A percentile compares a stretch with the other conserved stretches of the same genome.
These are phyloP conservation scores for Catunica adiposa DNA, from an alignment of 2,329 filamentous ascomycete species.

Conservation along the genomic window DNA sequence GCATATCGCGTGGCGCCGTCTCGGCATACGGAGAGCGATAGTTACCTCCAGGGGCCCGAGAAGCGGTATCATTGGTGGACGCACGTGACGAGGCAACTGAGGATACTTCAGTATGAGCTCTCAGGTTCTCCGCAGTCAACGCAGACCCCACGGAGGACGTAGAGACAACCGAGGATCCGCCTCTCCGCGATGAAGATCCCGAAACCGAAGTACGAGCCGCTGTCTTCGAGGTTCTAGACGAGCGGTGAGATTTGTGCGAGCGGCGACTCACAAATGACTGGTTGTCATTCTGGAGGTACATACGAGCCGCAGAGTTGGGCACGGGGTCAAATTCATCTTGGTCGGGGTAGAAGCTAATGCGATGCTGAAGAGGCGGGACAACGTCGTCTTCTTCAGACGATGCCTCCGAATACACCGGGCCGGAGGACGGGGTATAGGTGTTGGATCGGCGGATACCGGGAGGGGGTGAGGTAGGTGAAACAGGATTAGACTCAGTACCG, in stretches of 20 bases:
- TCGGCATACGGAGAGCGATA: conserved; percentile 28
- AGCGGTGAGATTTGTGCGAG: conserved; percentile 15
- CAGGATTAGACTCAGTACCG: conserved; percentile 43
- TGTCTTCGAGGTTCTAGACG: conserved; percentile 7
- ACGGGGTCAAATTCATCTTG: conserved; percentile 19
- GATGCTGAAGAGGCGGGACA: conserved; percentile 15
- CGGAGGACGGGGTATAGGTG: conserved; percentile 14
- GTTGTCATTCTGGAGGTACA: conserved; percentile 22
- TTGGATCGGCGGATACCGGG: conserved; percentile 17
- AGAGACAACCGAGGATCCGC: conserved; percentile 14
- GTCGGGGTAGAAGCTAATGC: conserved; percentile 18
- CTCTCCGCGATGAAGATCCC: conserved; percentile 15
- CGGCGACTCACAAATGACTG: conserved; percentile 26
- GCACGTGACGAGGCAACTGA: conserved; percentile 27
- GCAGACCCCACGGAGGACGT: conserved; percentile 19
- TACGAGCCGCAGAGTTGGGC: conserved; percentile 9
- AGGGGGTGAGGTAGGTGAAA: conserved; percentile 16
- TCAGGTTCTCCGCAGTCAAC: conserved; percentile 37
- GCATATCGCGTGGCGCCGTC: conserved; percentile 21
- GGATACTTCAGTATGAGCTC: conserved; percentile 36
- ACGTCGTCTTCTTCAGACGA: conserved; percentile 14
- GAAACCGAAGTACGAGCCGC: conserved; percentile 6
- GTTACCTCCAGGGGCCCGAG: background rate
- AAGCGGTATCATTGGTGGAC: conserved; percentile 11
- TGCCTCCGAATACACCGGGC: conserved; percentile 12